Evolutionary conservation across 371 early-diverging fungal genomes (phyloP), one percentile per base, ranked within the genome.

Genomic region (Mucor piriformis): DNA sequence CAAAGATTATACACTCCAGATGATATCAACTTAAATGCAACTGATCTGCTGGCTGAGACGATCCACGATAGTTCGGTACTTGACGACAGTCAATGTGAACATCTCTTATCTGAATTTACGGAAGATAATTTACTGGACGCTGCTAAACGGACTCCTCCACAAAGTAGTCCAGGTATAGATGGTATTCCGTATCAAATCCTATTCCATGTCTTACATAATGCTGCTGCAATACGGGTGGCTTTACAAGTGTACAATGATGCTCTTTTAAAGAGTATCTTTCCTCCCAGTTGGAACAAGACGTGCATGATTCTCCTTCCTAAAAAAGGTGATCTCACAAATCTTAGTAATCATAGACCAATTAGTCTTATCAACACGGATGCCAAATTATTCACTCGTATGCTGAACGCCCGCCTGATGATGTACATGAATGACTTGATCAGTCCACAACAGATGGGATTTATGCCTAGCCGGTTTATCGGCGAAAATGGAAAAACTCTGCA

Each of bases 291-390:
- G 64, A 25, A 32, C 3, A 21, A 57, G 21, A 59, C 64, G 5
- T 48, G 58, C 10, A 51, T 66, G 33, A 48, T 43, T 3, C 52
- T 73, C 0, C 52, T 69, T 6, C 58, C 51, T 35, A 69, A 73
- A 49, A 67, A 64, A 29, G 67, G 63, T 5, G 63, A 69, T 12
- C 13, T 60, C 0, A 32, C 32, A 21, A 34, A 37, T 4, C 29
- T 73, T 8, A 20, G 38, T 0, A 73, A 69, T 35, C 69, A 65
- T 60, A 29, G 70, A 1, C 74, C 70, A 12, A 54, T 73, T 0
- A 57, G 66, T 0, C 60, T 68, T 12, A 69, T 69, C 12, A 69
- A 73, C 50, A 40, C 54, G 5, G 73, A 73, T 42, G 67, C 63
- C 20, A 73, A 69, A 42, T 2, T 67, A 0, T 69, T 67, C 48